Conservation (phyloP, 129 eudicot genomes). For the Helianthus tuberosus region DNA sequence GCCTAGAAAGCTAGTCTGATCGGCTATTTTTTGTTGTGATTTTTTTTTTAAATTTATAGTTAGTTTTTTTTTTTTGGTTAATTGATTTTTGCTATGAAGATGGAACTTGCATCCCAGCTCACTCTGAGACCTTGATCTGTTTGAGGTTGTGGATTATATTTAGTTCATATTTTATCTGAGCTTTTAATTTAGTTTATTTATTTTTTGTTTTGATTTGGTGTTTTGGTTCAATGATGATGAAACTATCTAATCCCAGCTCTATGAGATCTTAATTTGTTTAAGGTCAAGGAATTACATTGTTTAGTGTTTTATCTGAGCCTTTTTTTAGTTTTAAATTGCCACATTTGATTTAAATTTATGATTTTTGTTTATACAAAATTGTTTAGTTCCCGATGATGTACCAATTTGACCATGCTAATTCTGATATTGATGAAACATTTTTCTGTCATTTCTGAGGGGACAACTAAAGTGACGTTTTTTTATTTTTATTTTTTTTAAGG, state of each 20-base stretch:
- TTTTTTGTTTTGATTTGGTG: neutral
- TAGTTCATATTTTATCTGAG: constrained; percentile 36
- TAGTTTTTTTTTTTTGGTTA: neutral
- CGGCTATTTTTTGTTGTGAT: neutral
- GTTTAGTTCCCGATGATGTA: constrained; percentile 27
- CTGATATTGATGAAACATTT: constrained; percentile 37
- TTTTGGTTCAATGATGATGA: constrained; percentile 28
- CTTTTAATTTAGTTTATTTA: neutral
- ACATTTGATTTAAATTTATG: too few species aligned
- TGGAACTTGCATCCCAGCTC: constrained; percentile 52
- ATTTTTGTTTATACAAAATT: too few species aligned
- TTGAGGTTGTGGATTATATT: constrained; percentile 40
- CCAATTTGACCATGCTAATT: constrained; percentile 39
- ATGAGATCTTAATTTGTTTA: constrained; percentile 47
- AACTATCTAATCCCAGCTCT: constrained; percentile 52
- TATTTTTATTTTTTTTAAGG: too few species aligned
- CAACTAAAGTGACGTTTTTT: neutral
- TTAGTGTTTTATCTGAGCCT: constrained; percentile 39
- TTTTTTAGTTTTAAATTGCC: too few species aligned
- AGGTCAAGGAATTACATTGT: constrained; percentile 32
- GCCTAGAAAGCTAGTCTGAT: constrained; percentile 57
- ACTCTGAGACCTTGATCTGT: constrained; percentile 46
- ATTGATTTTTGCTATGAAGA: constrained; percentile 26
- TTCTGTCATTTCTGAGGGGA: constrained; percentile 39
- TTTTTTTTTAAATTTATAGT: too few species aligned